These are phyloP conservation scores for Nadsonia starkeyi-henricii DNA, from an alignment of 1,139 yeast species.

Conservation along the genomic window DNA sequence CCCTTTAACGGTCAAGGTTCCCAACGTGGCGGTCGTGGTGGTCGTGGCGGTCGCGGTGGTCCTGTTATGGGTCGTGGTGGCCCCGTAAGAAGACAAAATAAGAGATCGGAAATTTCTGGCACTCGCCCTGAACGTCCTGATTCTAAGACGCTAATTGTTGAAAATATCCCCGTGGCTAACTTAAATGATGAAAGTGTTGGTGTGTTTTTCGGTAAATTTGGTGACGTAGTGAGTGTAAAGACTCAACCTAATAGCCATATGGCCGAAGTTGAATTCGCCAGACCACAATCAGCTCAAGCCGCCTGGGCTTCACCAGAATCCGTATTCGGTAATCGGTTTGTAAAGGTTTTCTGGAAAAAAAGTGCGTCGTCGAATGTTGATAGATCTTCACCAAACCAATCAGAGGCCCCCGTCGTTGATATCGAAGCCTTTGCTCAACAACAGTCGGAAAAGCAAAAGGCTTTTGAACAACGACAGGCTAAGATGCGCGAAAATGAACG, in stretches of 20 bases:
- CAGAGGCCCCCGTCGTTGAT: constrained; percentile 19
- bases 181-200: constrained; percentile 24
- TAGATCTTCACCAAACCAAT: constrained; percentile 8
- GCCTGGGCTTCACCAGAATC: constrained; percentile 34
- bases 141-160: constrained; percentile 24
- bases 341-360: constrained; percentile 32
- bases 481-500: constrained; percentile 24
- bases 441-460: constrained; percentile 29
- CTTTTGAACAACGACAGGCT: constrained; percentile 28
- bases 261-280: constrained; percentile 28
- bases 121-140: constrained; percentile 13
- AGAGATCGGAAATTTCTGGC: constrained; percentile 11
- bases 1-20: constrained; percentile 4
- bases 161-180: constrained; percentile 30
- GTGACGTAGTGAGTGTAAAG: constrained; percentile 23
- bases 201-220: constrained; percentile 30
- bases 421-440: constrained; percentile 21
- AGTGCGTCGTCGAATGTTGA: constrained; percentile 11
- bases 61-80: constrained; percentile 5
- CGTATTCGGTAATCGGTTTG: constrained; percentile 35
- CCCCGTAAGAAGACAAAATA: no score
- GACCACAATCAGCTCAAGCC: constrained; percentile 27
- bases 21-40: constrained; percentile 7
- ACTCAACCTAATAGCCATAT: constrained; percentile 18
- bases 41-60: constrained; percentile 7